Percentiles rank a stretch among this genome's conserved stretches.
phyloP scores from a whole-genome alignment of 2,329 filamentous ascomycete species.

The Pseudogymnoascus sp. region DNA sequence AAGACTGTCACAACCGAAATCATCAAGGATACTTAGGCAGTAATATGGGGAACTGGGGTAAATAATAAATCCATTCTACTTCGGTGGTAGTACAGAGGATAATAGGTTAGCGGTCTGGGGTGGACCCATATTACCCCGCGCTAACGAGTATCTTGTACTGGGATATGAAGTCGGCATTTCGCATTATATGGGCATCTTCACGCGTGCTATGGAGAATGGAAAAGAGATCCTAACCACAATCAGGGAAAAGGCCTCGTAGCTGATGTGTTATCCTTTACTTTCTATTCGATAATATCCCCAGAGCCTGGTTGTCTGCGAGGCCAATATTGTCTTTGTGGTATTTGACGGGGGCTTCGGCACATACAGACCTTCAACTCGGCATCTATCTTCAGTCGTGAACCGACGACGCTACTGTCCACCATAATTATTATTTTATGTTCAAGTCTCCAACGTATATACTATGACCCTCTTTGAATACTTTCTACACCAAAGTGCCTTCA shows the following conservation, averaged over 20 bases:
- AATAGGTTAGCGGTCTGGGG: neutral
- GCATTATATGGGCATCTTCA: neutral
- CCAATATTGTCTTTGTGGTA: neutral
- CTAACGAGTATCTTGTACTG: neutral
- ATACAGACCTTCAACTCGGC: neutral
- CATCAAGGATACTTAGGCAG: neutral
- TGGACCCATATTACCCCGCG: slow-evolving; percentile 1
- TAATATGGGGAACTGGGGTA: slow-evolving; percentile 16
- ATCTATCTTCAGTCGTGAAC: neutral
- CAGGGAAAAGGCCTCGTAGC: neutral
- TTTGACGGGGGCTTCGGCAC: neutral
- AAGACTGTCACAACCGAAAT: neutral
- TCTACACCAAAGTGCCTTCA: neutral
- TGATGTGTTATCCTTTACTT: neutral
- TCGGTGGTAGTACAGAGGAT: neutral
- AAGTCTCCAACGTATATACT: neutral
- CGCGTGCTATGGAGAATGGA: neutral
- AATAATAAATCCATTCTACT: neutral
- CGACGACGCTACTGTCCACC: too few species aligned
- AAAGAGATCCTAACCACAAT: neutral
- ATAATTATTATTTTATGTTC: neutral
- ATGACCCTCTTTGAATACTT: neutral
- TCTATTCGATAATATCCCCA: neutral
- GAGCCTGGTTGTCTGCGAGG: neutral
- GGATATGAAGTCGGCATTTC: neutral